These are phyloP conservation scores for Dittrichia graveolens DNA, from an alignment of 129 eudicot species.

Conservation along the genomic window DNA sequence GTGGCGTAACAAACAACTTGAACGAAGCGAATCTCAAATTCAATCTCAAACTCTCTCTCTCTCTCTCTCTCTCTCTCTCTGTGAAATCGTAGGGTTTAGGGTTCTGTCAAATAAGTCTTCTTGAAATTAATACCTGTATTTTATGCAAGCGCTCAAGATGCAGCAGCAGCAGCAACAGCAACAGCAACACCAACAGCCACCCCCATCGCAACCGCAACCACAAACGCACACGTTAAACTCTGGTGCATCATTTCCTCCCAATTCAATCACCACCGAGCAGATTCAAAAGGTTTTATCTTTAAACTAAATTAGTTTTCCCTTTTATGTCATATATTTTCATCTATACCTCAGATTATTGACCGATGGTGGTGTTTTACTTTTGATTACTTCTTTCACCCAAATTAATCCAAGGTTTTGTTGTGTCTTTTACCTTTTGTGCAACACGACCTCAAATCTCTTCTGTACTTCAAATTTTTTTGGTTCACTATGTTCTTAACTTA, in stretches of 20 bases:
- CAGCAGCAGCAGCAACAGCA: conserved; percentile 24
- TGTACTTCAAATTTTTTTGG: no score
- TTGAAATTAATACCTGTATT: not conserved
- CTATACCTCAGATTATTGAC: not conserved
- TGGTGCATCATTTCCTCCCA: conserved; percentile 32
- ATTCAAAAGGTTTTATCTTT: conserved; percentile 38
- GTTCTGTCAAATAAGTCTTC: conserved; percentile 17
- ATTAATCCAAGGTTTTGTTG: not conserved
- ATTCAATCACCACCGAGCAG: conserved; percentile 41
- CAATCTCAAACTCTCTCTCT: conserved; percentile 2
- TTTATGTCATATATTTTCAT: not conserved
- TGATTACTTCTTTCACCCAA: not conserved
- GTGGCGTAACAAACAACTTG: conserved; percentile 12
- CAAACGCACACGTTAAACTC: conserved; percentile 37
- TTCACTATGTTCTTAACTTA: no score
- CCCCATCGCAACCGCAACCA: conserved; percentile 26
- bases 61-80: conserved; percentile 9
- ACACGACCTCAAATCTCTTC: no score
- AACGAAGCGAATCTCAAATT: conserved; percentile 30
- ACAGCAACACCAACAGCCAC: conserved; percentile 26
- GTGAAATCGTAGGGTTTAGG: conserved; percentile 31
- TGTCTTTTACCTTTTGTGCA: not conserved
- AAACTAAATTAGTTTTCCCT: not conserved
- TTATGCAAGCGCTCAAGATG: conserved; percentile 20
- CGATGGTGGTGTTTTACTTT: not conserved